A percentile compares a stretch with the other conserved stretches of the same genome.
Evolutionary conservation across 768 basidiomycete species (phyloP).

Genomic region (Dendrothele bispora): DNA sequence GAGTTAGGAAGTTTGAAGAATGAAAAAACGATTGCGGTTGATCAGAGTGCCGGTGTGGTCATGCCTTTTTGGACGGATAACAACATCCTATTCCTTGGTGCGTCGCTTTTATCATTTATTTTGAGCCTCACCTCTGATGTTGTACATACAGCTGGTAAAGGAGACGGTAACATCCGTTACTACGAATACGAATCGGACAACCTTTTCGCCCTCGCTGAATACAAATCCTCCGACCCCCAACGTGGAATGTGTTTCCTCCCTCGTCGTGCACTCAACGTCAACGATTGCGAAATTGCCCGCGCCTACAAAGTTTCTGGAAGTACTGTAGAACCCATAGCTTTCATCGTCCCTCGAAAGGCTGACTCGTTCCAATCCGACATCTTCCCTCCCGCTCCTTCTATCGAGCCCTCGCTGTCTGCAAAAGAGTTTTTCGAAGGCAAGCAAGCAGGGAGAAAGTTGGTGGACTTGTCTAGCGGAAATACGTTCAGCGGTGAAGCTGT

Average conservation of each 20-base stretch:
- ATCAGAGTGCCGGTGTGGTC: slow-evolving; percentile 89
- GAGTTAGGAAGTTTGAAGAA: slow-evolving; percentile 76
- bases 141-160: slow-evolving; percentile 73
- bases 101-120: slow-evolving; percentile 17
- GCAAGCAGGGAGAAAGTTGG: slow-evolving; percentile 66
- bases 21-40: slow-evolving; percentile 76
- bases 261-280: slow-evolving; percentile 82
- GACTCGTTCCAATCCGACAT: slow-evolving; percentile 98
- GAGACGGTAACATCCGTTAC: slow-evolving; percentile 98
- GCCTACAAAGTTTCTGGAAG: slow-evolving; percentile 83
- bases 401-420: slow-evolving; percentile 77
- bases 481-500: slow-evolving; percentile 22
- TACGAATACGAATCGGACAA: slow-evolving; percentile 92
- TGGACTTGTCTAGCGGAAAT: slow-evolving; percentile 73
- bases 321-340: slow-evolving; percentile 86
- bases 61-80: slow-evolving; percentile 99
- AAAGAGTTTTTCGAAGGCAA: slow-evolving; percentile 90
- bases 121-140: slow-evolving; percentile 4
- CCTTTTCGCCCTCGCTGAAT: slow-evolving; percentile 73
- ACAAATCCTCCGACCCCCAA: slow-evolving; percentile 90
- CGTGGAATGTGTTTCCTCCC: slow-evolving; percentile 98
- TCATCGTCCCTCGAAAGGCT: slow-evolving; percentile 93
- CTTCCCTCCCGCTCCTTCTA: slow-evolving; percentile 87
- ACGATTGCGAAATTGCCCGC: slow-evolving; percentile 92
- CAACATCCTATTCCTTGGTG: slow-evolving; percentile 82